Conservation (phyloP, 208 protist genomes). For the Wallacemonas sp. region DNA sequence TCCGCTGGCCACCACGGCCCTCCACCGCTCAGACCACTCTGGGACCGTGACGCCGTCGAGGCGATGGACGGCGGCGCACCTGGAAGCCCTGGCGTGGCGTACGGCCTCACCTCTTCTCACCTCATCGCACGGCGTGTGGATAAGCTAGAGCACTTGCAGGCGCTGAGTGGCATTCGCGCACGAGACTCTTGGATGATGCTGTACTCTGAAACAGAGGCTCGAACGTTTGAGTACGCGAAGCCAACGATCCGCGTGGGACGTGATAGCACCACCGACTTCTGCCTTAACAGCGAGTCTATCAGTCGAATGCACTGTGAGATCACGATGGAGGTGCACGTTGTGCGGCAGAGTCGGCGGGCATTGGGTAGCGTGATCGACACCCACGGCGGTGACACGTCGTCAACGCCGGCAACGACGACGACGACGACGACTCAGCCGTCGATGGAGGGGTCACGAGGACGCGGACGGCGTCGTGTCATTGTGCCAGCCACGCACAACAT, state of each 20-base stretch:
- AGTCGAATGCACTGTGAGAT: constrained; percentile 63
- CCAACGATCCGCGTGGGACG: constrained; percentile 45
- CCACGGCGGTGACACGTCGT: neutral
- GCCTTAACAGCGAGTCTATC: constrained; percentile 34
- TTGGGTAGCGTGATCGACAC: neutral
- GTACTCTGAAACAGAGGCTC: constrained; percentile 9
- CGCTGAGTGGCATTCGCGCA: neutral
- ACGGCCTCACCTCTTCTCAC: neutral
- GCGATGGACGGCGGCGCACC: no score
- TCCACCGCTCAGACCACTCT: no score
- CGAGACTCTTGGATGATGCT: constrained; percentile 2
- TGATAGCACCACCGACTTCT: constrained; percentile 31
- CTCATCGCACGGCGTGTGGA: neutral
- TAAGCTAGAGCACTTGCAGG: neutral
- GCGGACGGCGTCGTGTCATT: neutral
- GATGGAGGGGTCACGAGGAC: neutral
- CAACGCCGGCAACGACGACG: neutral
- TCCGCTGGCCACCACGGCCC: no score
- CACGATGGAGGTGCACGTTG: constrained; percentile 33
- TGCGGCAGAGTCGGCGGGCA: neutral
- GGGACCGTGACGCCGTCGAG: no score
- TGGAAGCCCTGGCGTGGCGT: neutral
- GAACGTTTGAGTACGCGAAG: constrained; percentile 30
- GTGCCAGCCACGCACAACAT: neutral
- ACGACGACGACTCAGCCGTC: neutral